Evolutionary conservation across 768 basidiomycete species (phyloP).

Genomic region (Pholiota molesta): DNA sequence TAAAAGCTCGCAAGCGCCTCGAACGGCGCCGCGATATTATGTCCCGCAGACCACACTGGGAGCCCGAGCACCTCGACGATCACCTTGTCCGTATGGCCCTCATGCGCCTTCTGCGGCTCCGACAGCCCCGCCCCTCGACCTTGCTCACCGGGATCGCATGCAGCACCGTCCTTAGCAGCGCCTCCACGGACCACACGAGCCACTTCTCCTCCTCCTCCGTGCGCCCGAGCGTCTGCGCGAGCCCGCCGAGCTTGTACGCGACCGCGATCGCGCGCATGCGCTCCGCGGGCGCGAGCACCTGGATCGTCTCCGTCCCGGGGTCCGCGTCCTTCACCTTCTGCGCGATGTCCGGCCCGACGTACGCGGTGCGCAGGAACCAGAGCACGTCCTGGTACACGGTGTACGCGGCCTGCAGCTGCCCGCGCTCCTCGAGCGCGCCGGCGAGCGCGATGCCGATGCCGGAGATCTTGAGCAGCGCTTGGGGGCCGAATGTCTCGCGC

Average conservation of each 20-base stretch:
- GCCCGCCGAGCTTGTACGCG: constrained; percentile 46
- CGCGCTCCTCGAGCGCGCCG: constrained; percentile 51
- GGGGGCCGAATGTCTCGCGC: constrained; percentile 35
- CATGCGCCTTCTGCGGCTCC: constrained; percentile 13
- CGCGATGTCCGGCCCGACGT: constrained; percentile 17
- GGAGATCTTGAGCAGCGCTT: constrained; percentile 66
- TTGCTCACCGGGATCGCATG: constrained; percentile 19
- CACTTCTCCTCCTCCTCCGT: constrained; percentile 43
- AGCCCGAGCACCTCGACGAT: constrained; percentile 55
- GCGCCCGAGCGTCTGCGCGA: constrained; percentile 36
- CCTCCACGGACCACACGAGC: constrained; percentile 45
- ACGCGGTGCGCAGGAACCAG: constrained; percentile 32
- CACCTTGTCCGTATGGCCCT: constrained; percentile 21
- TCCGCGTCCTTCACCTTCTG: constrained; percentile 15
- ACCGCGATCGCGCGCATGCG: constrained; percentile 42
- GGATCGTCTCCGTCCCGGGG: constrained; percentile 19
- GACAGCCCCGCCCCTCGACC: constrained; percentile 8
- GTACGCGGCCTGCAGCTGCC: constrained; percentile 40
- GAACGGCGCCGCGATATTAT: constrained; percentile 68
- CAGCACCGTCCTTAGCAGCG: constrained; percentile 40
- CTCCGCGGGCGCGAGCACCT: constrained; percentile 19
- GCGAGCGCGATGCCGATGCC: constrained; percentile 68
- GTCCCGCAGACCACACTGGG: constrained; percentile 60
- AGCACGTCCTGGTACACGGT: constrained; percentile 40
- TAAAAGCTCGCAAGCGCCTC: constrained; percentile 70